Evolutionary conservation across 1,139 yeast species (phyloP), one percentile per base, ranked within the genome.

Genomic region (Meyerozyma guilliermondii): DNA sequence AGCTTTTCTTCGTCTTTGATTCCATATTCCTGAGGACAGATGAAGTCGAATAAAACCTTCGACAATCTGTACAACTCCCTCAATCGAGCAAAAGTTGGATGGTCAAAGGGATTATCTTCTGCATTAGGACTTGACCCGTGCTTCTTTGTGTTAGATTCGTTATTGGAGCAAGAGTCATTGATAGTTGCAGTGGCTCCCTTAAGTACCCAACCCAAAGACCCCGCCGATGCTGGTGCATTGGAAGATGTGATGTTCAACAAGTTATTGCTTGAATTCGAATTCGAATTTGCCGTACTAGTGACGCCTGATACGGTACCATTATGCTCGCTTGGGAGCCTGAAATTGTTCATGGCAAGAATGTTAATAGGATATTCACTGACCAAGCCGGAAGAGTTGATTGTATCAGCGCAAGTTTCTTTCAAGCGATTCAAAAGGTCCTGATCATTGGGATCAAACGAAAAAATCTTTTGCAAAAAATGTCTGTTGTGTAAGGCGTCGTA

Each of bases 21-120:
- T 50, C 99, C 99, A 59, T 94, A 94, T 59, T 94, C 98, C 63
- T 94, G 98, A 10, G 99, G 99, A 63, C 98, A 92, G 42, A 94
- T 89, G 56, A 92, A 92, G 65, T 94, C 99, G 66, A 94, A 94
- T 50, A 94, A 68, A 4, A 94, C 96, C 62, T 94, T 94, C 0
- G 97, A 87, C 43, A 94, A 72, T 49, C 92, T 74, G 62, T 91
- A 94, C 44, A 94, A 73, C 58, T 94, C 98, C 52, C 98, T 76
- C 46, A 94, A 72, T 49, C 88, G 77, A 22, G 86, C 84, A 60
- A 77, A 89, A 41, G 85, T 83, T 3, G 89, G 83, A 50, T 83
- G 85, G 58, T 87, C 96, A 62, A 91, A 91, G 37, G 91, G 87
- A 49, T 80, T 83, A 33, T 58, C 66, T 51, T 43, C 67, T 47